A percentile compares a stretch with the other conserved stretches of the same genome.
Conservation (phyloP, 306 rosid species). For the Betula pendula region DNA sequence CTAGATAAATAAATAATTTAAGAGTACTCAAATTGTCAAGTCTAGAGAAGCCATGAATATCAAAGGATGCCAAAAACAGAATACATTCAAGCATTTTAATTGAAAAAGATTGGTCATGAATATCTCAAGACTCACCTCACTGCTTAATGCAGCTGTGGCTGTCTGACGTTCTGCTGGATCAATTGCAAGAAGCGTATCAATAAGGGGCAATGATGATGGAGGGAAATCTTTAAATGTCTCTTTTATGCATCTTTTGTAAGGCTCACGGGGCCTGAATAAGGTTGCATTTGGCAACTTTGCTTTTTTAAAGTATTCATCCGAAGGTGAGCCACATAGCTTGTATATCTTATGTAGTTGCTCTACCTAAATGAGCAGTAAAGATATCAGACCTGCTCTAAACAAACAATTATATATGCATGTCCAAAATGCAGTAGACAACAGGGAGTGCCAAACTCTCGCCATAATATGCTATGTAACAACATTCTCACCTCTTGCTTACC, state of each 20-base stretch:
- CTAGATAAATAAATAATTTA: constrained; percentile 7
- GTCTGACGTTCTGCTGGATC: constrained; percentile 87
- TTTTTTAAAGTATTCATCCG: constrained; percentile 88
- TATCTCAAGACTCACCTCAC: constrained; percentile 57
- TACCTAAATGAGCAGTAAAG: constrained; percentile 52
- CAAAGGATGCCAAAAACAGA: constrained; percentile 12
- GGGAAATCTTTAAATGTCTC: constrained; percentile 84
- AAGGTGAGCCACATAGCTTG: constrained; percentile 93
- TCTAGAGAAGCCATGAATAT: background rate
- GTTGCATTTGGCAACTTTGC: constrained; percentile 89
- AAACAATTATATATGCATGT: constrained; percentile 4
- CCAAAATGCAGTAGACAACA: background rate
- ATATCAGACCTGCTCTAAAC: constrained; percentile 22
- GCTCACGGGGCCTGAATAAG: constrained; percentile 78
- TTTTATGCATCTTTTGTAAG: constrained; percentile 74
- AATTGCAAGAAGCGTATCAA: constrained; percentile 81
- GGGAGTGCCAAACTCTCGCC: background rate
- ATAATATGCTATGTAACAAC: background rate
- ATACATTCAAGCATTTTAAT: constrained; percentile 13
- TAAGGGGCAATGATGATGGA: constrained; percentile 70
- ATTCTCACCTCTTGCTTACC: background rate
- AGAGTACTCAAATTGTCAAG: background rate
- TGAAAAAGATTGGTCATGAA: constrained; percentile 17
- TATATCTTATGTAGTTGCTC: constrained; percentile 96
- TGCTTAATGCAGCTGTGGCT: constrained; percentile 73